These are phyloP conservation scores for Suillus hirtellus DNA, from an alignment of 768 basidiomycete genomes.

Conservation along the genomic window DNA sequence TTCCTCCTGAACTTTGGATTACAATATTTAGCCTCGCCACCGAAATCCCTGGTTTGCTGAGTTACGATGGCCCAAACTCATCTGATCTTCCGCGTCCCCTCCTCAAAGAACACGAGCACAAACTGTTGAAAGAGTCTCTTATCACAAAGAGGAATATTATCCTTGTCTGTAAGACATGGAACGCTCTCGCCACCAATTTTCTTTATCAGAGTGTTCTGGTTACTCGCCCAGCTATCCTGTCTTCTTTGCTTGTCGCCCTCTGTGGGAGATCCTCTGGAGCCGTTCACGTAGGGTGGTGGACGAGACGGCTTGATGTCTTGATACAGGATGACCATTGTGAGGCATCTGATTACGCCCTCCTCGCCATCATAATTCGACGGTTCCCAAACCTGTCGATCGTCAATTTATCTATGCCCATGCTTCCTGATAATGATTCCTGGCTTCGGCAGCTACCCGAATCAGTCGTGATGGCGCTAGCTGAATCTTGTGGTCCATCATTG, in stretches of 20 bases:
- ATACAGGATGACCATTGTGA: slow-evolving; percentile 29
- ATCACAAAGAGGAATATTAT: slow-evolving; percentile 22
- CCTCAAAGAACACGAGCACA: slow-evolving; percentile 19
- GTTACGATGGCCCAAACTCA: slow-evolving; percentile 12
- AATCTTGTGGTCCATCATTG: slow-evolving; percentile 28
- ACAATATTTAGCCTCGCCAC: slow-evolving; percentile 26
- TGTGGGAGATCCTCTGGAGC: slow-evolving; percentile 12
- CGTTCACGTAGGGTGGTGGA: slow-evolving; percentile 26
- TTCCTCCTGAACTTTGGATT: slow-evolving; percentile 33
- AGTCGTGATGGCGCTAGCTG: slow-evolving; percentile 23
- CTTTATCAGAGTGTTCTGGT: slow-evolving; percentile 26
- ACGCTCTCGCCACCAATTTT: slow-evolving; percentile 21
- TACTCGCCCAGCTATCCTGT: slow-evolving; percentile 20
- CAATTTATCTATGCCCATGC: slow-evolving; percentile 29
- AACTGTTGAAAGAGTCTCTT: slow-evolving; percentile 23
- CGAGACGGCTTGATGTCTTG: slow-evolving; percentile 27
- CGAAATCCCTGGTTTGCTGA: slow-evolving; percentile 15
- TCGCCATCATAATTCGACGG: slow-evolving; percentile 26
- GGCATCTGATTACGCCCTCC: slow-evolving; percentile 22
- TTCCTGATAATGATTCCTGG: slow-evolving; percentile 27
- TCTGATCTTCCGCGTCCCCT: slow-evolving; percentile 24
- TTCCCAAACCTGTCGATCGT: slow-evolving; percentile 27
- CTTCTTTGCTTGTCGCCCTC: slow-evolving; percentile 19
- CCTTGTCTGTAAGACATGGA: slow-evolving; percentile 29
- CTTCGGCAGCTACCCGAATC: slow-evolving; percentile 26